Percentiles rank a stretch among this genome's conserved stretches.
These are phyloP conservation scores for Botryotinia globosa DNA, from an alignment of 2,329 filamentous ascomycete species.

Conservation along the genomic window DNA sequence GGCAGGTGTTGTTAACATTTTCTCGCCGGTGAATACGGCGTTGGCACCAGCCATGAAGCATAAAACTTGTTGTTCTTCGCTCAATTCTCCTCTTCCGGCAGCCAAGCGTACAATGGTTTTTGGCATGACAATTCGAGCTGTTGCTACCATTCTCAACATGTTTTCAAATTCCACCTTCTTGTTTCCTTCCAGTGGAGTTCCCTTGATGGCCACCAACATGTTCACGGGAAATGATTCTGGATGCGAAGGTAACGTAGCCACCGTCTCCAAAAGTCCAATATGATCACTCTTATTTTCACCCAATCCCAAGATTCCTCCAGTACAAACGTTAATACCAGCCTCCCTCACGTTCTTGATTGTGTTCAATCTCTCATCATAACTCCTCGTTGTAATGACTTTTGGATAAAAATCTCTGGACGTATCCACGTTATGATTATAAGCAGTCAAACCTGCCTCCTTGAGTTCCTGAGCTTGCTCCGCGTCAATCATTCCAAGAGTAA, in stretches of 20 bases:
- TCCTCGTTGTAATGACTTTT: slow-evolving; percentile 77
- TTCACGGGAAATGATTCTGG: slow-evolving; percentile 92
- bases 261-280: slow-evolving; percentile 78
- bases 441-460: slow-evolving; percentile 79
- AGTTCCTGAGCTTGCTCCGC: slow-evolving; percentile 75
- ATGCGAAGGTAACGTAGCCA: slow-evolving; percentile 75
- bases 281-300: slow-evolving; percentile 78
- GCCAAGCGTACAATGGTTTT: slow-evolving; percentile 83
- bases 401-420: slow-evolving; percentile 89
- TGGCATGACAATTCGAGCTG: slow-evolving; percentile 79
- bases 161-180: slow-evolving; percentile 73
- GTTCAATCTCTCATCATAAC: slow-evolving; percentile 80
- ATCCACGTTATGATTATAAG: slow-evolving; percentile 94
- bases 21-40: slow-evolving; percentile 92
- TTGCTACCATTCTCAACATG: slow-evolving; percentile 78
- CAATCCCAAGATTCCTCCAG: slow-evolving; percentile 81
- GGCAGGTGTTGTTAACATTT: slow-evolving; percentile 91
- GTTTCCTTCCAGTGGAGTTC: slow-evolving; percentile 76
- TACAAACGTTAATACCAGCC: slow-evolving; percentile 87
- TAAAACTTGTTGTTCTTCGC: slow-evolving; percentile 82
- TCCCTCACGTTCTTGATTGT: slow-evolving; percentile 79
- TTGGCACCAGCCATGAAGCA: slow-evolving; percentile 92
- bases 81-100: slow-evolving; percentile 78
- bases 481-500: slow-evolving; percentile 94
- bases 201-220: slow-evolving; percentile 84